A percentile compares a stretch with the other conserved stretches of the same genome.
Conservation (phyloP, 441 rosid species). For the Populus hybrid region DNA sequence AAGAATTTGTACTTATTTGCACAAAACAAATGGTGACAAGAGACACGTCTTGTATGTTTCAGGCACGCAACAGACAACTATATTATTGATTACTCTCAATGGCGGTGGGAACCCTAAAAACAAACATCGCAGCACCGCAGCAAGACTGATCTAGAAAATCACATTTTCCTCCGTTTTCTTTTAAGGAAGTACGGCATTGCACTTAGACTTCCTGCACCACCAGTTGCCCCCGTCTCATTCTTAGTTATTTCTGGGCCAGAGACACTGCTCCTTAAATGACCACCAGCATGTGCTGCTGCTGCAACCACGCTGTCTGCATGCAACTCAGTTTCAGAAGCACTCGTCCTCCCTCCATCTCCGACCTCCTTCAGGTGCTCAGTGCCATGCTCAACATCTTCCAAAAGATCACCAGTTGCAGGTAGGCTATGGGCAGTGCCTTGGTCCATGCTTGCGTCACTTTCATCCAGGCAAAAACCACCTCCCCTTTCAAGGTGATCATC, state of each 20-base stretch:
- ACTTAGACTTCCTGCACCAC: slow-evolving; percentile 39
- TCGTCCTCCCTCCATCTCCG: slow-evolving; percentile 10
- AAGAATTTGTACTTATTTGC: background rate
- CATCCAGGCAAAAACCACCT: slow-evolving; percentile 72
- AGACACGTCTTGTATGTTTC: background rate
- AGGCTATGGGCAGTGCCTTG: slow-evolving; percentile 19
- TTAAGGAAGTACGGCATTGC: slow-evolving; percentile 15
- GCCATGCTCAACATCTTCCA: slow-evolving; percentile 18
- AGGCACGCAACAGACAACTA: background rate
- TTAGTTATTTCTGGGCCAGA: slow-evolving; percentile 18
- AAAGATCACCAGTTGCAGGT: slow-evolving; percentile 13
- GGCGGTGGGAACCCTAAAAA: background rate
- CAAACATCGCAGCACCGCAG: no score
- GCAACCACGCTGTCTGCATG: slow-evolving; percentile 17
- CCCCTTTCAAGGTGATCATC: slow-evolving; percentile 52
- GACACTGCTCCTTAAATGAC: slow-evolving; percentile 16
- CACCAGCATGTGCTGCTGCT: slow-evolving; percentile 9
- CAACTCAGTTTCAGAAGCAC: slow-evolving; percentile 11
- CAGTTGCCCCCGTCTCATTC: slow-evolving; percentile 15
- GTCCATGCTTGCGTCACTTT: slow-evolving; percentile 32
- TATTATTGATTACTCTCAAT: background rate
- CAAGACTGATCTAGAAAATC: no score
- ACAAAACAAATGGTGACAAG: background rate
- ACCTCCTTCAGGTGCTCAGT: slow-evolving; percentile 9
- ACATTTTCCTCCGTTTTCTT: no score